Evolutionary conservation across 352 stramenopile genomes (phyloP).

Genomic region (Pythium rhizo-oryzae): DNA sequence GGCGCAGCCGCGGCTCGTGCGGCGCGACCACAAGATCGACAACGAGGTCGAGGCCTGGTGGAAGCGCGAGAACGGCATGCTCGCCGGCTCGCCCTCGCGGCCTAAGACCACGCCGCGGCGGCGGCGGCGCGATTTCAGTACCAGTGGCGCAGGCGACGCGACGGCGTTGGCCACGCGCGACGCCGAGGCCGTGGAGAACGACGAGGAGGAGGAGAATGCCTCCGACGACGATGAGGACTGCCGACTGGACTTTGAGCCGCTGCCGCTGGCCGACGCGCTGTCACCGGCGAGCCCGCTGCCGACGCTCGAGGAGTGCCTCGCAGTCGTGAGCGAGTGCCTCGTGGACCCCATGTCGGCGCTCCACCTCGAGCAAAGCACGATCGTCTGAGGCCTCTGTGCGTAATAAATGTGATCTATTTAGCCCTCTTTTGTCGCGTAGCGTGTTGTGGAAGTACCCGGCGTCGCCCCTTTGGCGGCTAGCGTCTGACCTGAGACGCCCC

Average conservation of each 20-base stretch:
- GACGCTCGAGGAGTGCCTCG: constrained; percentile 22
- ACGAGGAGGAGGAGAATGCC: background rate
- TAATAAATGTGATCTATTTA: no score
- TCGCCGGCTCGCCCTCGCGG: constrained; percentile 8
- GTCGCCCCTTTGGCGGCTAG: no score
- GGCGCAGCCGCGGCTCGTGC: constrained; percentile 8
- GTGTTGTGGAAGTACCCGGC: no score
- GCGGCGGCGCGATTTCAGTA: background rate
- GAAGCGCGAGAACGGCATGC: constrained; percentile 13
- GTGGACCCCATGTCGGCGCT: constrained; percentile 1
- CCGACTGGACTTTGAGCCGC: constrained; percentile 11
- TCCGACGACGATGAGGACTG: background rate
- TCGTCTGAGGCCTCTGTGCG: background rate
- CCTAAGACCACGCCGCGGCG: background rate
- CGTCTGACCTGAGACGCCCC: no score
- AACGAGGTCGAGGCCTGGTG: constrained; percentile 23
- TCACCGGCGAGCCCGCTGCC: background rate
- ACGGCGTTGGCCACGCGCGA: background rate
- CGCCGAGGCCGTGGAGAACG: background rate
- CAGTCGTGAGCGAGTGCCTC: constrained; percentile 23
- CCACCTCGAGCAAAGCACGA: constrained; percentile 45
- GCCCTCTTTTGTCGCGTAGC: no score
- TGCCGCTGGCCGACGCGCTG: constrained; percentile 6
- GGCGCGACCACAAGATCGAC: constrained; percentile 25
- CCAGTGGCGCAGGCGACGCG: background rate